Percentiles rank a stretch among this genome's conserved stretches.
Conservation (phyloP, 805 yeast genomes). For the Jamesozyma piceae region DNA sequence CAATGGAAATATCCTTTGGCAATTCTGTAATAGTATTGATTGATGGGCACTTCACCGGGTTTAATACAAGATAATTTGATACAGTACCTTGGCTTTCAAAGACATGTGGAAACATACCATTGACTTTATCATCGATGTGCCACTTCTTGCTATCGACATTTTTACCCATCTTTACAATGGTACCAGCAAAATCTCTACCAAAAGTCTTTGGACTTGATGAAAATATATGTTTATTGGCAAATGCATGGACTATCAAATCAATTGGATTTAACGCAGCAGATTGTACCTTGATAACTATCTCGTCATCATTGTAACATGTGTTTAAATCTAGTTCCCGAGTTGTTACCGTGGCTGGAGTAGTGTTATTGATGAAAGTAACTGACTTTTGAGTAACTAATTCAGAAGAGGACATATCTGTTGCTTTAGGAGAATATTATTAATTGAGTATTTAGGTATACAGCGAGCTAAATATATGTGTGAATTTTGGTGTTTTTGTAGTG, state of each 20-base stretch:
- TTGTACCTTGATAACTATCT: slow-evolving; percentile 23
- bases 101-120: slow-evolving; percentile 18
- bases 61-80: slow-evolving; percentile 38
- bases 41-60: slow-evolving; percentile 20
- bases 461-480: too few species aligned
- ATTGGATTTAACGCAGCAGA: slow-evolving; percentile 29
- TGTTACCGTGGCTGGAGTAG: slow-evolving; percentile 14
- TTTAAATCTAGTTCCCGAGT: slow-evolving; percentile 19
- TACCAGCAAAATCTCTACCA: slow-evolving; percentile 26
- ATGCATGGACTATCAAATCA: slow-evolving; percentile 15
- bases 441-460: too few species aligned
- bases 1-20: slow-evolving; percentile 11
- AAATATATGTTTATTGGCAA: slow-evolving; percentile 8
- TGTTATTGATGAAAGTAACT: slow-evolving; percentile 16
- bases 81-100: slow-evolving; percentile 34
- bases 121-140: slow-evolving; percentile 23
- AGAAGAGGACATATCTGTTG: not conserved
- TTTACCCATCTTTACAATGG: slow-evolving; percentile 20
- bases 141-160: slow-evolving; percentile 6
- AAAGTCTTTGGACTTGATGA: slow-evolving; percentile 14
- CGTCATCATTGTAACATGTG: slow-evolving; percentile 15
- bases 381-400: slow-evolving; percentile 17
- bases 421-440: too few species aligned
- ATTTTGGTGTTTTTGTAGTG: too few species aligned
- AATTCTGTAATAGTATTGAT: slow-evolving; percentile 29